phyloP scores from a whole-genome alignment of 305 asterid genomes.

The Solanum hybrid region DNA sequence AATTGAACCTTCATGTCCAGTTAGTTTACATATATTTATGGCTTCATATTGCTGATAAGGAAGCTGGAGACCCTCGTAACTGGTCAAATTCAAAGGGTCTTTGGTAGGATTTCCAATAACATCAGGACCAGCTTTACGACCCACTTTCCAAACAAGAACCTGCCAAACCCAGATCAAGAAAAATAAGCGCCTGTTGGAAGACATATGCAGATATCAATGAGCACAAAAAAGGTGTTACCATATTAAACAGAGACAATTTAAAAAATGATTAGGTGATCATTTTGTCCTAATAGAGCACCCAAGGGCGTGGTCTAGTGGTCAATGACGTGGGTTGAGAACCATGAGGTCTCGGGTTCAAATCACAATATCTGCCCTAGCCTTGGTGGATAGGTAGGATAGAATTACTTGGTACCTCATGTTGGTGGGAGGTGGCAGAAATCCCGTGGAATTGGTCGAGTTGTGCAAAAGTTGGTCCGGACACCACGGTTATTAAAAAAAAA shows the following conservation, averaged over 20 bases:
- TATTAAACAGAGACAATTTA: not conserved
- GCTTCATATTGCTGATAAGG: slow-evolving; percentile 39
- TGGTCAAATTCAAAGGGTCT: slow-evolving; percentile 17
- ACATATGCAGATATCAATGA: not conserved
- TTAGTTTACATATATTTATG: slow-evolving; percentile 52
- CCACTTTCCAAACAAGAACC: slow-evolving; percentile 78
- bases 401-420: not conserved
- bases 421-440: not conserved
- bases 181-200: not conserved
- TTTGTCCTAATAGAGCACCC: not conserved
- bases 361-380: not conserved
- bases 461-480: not conserved
- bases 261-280: not conserved
- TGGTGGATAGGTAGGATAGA: not conserved
- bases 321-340: not conserved
- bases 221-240: not conserved
- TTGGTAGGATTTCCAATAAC: slow-evolving; percentile 16
- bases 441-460: not conserved
- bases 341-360: not conserved
- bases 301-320: not conserved
- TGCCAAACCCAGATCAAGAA: slow-evolving; percentile 20
- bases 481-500: not conserved
- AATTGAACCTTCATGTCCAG: slow-evolving; percentile 96
- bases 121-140: slow-evolving; percentile 19
- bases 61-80: slow-evolving; percentile 16